Evolutionary conservation across 2,329 filamentous ascomycete genomes (phyloP).

Genomic region (Drechslera avenae): DNA sequence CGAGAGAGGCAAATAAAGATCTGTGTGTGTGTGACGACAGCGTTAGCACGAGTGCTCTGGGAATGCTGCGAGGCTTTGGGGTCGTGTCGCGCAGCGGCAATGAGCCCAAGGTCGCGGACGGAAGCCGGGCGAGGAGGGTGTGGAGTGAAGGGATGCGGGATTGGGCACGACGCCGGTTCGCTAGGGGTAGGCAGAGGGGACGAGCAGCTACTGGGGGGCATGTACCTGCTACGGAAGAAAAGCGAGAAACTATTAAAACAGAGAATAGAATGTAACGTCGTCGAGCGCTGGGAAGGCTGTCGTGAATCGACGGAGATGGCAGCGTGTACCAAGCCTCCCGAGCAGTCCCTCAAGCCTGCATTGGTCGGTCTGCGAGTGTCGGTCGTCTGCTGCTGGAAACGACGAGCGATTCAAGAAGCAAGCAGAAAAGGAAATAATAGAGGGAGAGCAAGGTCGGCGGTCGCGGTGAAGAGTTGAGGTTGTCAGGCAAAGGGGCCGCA

Average conservation of each 20-base stretch:
- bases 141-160: conserved; percentile 23
- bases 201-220: conserved; percentile 24
- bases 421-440: conserved; percentile 44
- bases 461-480: conserved; percentile 31
- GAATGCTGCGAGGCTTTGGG: conserved; percentile 5
- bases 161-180: conserved; percentile 5
- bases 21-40: conserved; percentile 21
- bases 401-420: conserved; percentile 35
- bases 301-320: conserved; percentile 47
- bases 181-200: conserved; percentile 10
- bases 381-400: conserved; percentile 29
- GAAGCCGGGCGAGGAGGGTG: conserved; percentile 24
- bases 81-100: conserved; percentile 14
- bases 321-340: conserved; percentile 50
- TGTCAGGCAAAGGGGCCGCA: conserved; percentile 28
- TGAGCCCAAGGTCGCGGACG: conserved; percentile 10
- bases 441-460: conserved; percentile 34
- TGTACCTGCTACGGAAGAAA: conserved; percentile 39
- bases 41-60: conserved; percentile 24
- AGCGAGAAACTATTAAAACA: conserved; percentile 46
- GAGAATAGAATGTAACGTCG: conserved; percentile 42
- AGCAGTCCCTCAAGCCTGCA: conserved; percentile 47
- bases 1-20: conserved; percentile 20
- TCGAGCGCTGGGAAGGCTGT: conserved; percentile 45
- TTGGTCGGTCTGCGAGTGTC: conserved; percentile 39